Evolutionary conservation across 1,284 basidiomycete genomes (phyloP), one percentile per base, ranked within the genome.

Genomic region (Boletus albobrunnescens): DNA sequence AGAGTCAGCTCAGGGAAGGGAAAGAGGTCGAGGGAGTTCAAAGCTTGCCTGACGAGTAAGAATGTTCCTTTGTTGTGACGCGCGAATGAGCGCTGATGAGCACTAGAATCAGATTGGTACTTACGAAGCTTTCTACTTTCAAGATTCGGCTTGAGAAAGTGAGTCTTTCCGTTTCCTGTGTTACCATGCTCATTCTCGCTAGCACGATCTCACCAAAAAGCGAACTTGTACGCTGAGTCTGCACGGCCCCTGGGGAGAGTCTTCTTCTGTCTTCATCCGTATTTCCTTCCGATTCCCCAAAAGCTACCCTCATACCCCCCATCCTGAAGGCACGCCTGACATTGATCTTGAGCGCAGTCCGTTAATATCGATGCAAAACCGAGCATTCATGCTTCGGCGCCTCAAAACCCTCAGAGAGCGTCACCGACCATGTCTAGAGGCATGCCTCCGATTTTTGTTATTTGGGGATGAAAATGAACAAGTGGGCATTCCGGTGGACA

Each of bases 271-370:
- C 17, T 93, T 91, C 70, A 82, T 95, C 45, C 83, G 94, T 1
- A 81, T 94, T n/a, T 87, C 90, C 6, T 94, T 95, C 70, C 83
- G 82, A 2, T 96, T 96, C 62, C 93, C 94, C 1, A 75, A 80
- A 26, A 79, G 81, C 39, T 97, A 97, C 59, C 92, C 93, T 0
- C 76, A 81, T 19, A 72, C 72, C 0, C 53, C 57, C 0, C 72
- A 82, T 44, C 79, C 83, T 0, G 72, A 77, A 6, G 84, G 87
- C 14, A 81, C 79, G 0, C 91, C 92, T 0, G 76, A 76, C 3
- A 79, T 94, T 38, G 90, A 93, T 47, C 74, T 96, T 3, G 92
- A 95, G 59, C 80, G 83, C 22, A 91, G 81, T 53, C 85, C 88
- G 1, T 74, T 92, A 3, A 87, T 95, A 41, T 80, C 86, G 1